Conservation (phyloP, 2,329 filamentous ascomycete genomes). For the Verticillium alfalfae region DNA sequence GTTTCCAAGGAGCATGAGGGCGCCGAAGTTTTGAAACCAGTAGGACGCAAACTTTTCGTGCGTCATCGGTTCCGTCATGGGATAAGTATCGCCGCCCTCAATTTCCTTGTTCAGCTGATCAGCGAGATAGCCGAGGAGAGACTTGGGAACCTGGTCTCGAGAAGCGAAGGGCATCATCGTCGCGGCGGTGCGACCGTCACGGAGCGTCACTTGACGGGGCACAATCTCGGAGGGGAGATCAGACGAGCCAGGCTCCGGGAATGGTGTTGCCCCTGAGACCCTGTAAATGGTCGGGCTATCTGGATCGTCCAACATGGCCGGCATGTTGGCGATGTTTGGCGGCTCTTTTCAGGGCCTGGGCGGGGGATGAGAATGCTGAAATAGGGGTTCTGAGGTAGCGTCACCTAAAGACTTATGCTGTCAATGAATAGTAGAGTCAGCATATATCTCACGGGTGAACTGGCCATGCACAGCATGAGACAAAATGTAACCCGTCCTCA, state of each 20-base stretch:
- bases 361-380: neutral
- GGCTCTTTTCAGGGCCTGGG: neutral
- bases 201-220: constrained; percentile 73
- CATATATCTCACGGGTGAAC: neutral
- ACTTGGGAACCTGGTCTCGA: constrained; percentile 68
- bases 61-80: constrained; percentile 73
- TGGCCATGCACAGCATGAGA: neutral
- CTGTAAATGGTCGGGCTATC: constrained; percentile 65
- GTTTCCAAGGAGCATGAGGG: constrained; percentile 79
- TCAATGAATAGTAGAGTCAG: neutral
- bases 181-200: constrained; percentile 77
- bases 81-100: constrained; percentile 86
- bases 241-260: constrained; percentile 51
- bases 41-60: constrained; percentile 73
- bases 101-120: constrained; percentile 87
- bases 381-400: neutral
- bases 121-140: constrained; percentile 70
- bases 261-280: constrained; percentile 60
- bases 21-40: constrained; percentile 89
- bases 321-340: constrained; percentile 44
- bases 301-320: constrained; percentile 74
- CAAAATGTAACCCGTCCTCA: neutral
- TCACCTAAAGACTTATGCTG: too few species aligned
- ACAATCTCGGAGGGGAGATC: constrained; percentile 63
- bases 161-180: constrained; percentile 79